These are phyloP conservation scores for Pseudogymnoascus sp. DNA, from an alignment of 2,329 filamentous ascomycete species.

Conservation along the genomic window DNA sequence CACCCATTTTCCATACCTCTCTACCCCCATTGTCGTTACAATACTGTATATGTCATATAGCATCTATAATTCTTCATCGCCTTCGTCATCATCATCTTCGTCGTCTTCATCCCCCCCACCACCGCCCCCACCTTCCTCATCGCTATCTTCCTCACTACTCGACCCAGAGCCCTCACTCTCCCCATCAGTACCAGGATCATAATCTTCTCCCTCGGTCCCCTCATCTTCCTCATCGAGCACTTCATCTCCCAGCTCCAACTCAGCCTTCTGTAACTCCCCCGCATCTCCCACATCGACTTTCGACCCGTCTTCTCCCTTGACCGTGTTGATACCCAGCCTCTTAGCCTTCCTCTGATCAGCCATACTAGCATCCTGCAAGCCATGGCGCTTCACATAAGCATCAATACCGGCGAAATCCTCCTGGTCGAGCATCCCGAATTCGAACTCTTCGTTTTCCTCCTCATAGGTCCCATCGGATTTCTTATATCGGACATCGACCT, in stretches of 20 bases:
- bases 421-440: constrained; percentile 63
- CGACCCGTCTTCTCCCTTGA: constrained; percentile 33
- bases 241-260: constrained; percentile 29
- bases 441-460: constrained; percentile 46
- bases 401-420: constrained; percentile 58
- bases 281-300: constrained; percentile 33
- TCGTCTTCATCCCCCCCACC: constrained; percentile 43
- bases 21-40: background rate
- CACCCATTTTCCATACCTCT: background rate
- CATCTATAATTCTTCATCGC: constrained; percentile 19
- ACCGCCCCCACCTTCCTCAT: constrained; percentile 12
- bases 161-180: constrained; percentile 49
- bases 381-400: constrained; percentile 51
- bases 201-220: constrained; percentile 57
- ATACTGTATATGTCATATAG: background rate
- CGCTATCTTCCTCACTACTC: constrained; percentile 28
- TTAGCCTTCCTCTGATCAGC: constrained; percentile 59
- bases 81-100: constrained; percentile 19
- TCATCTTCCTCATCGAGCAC: constrained; percentile 51
- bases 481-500: constrained; percentile 35
- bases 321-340: constrained; percentile 46
- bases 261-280: constrained; percentile 25
- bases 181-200: constrained; percentile 45
- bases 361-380: constrained; percentile 59
- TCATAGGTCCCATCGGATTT: constrained; percentile 32